Percentiles rank a stretch among this genome's conserved stretches.
Conservation (phyloP, 768 basidiomycete genomes). For the Mycena venus region DNA sequence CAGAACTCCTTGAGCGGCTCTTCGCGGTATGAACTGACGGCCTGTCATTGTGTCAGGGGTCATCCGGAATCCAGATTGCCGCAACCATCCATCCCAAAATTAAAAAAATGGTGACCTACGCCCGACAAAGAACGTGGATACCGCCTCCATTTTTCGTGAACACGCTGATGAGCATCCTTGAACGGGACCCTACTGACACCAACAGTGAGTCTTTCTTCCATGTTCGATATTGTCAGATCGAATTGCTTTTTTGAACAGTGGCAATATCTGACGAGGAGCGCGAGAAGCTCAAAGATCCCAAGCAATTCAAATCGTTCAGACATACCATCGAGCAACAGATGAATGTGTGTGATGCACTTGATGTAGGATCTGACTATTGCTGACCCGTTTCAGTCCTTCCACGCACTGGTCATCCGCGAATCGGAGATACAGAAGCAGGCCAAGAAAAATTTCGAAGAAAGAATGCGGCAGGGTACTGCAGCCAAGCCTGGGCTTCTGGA, state of each 20-base stretch:
- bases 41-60: conserved; percentile 51
- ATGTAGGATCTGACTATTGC: not conserved
- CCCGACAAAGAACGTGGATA: conserved; percentile 72
- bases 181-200: not conserved
- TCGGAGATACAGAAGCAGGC: conserved; percentile 9
- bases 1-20: no score
- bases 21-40: not conserved
- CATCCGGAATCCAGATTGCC: conserved; percentile 72
- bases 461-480: conserved; percentile 8
- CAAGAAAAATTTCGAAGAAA: not conserved
- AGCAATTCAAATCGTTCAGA: not conserved
- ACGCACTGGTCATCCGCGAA: conserved; percentile 10
- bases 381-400: conserved; percentile 1
- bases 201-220: conserved; percentile 8
- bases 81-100: conserved; percentile 69
- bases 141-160: conserved; percentile 51
- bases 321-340: conserved; percentile 16
- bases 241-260: not conserved
- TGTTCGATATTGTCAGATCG: not conserved
- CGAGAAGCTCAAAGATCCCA: conserved; percentile 15
- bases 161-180: not conserved
- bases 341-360: conserved; percentile 2
- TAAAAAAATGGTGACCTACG: conserved; percentile 64
- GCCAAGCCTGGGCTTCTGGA: conserved; percentile 11
- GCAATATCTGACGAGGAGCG: conserved; percentile 1